Evolutionary conservation across 1,139 yeast genomes (phyloP), one percentile per base, ranked within the genome.

Genomic region (Nadsonia commutata): DNA sequence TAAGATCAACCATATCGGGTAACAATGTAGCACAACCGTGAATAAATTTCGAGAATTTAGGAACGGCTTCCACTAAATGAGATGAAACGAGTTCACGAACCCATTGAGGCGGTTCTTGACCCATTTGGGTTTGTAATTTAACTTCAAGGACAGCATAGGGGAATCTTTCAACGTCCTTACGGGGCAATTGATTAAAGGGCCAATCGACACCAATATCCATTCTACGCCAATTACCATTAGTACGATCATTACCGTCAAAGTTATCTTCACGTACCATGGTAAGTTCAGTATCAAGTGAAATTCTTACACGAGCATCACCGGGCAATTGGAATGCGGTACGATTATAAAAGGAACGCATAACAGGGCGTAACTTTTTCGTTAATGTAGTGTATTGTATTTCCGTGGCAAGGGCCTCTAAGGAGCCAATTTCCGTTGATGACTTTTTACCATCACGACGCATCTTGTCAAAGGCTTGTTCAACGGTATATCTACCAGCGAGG

Each of bases 31-130:
- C 95, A 48, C 86, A 80, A 54, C 98, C 98, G 57, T 90, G 98
- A 53, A 90, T 88, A 57, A 90, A 90, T 63, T 90, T 90, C 48
- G 97, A 88, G 62, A 86, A 90, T 64, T 90, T 90, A 31, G 98
- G 98, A 36, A 90, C 96, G 0, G 97, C 96, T 64, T 90, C 98
- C 40, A 90, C 98, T 47, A 90, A 70, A 62, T 90, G 98, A 22
- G 94, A 81, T 1, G 86, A 69, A 38, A 88, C 86, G 59, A 90
- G 73, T 52, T 90, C 95, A 53, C 94, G 76, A 40, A 90, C 94
- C 98, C 98, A 90, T 50, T 74, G 78, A 16, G 98, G 98, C 37
- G 98, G 98, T 62, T 90, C 98, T 66, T 90, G 98, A 45, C 98
- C 98, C 65, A 90, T 60, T 66, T 90, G 98, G 6, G 98, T 90